phyloP scores from a whole-genome alignment of 257 asterid species.

The Przewalskia tangutica region DNA sequence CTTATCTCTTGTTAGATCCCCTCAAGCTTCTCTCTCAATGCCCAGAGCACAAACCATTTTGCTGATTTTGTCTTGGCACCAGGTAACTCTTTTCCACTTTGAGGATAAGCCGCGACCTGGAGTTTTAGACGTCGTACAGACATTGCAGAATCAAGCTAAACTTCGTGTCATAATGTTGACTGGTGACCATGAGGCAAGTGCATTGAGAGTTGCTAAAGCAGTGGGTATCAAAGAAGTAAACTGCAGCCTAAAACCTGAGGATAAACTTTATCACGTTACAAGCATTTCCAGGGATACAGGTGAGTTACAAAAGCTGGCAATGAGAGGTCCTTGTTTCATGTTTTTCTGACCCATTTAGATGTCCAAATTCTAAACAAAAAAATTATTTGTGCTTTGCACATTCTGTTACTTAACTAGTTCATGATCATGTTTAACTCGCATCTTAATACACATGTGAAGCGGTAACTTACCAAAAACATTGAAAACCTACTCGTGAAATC shows the following conservation, averaged over 20 bases:
- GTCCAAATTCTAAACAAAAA: not conserved
- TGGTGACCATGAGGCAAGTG: slow-evolving; percentile 93
- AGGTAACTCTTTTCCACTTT: slow-evolving; percentile 94
- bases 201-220: slow-evolving; percentile 85
- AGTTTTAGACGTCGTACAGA: slow-evolving; percentile 58
- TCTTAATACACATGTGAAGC: not conserved
- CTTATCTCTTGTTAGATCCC: not conserved
- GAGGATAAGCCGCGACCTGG: slow-evolving; percentile 81
- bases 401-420: not conserved
- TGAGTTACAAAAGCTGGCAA: slow-evolving; percentile 6
- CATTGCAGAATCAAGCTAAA: slow-evolving; percentile 63
- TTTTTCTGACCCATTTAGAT: not conserved
- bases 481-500: not conserved
- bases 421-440: not conserved
- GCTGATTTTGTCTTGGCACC: slow-evolving; percentile 5
- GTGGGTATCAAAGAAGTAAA: slow-evolving; percentile 87
- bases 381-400: not conserved
- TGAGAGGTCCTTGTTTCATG: not conserved
- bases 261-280: slow-evolving; percentile 84
- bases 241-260: slow-evolving; percentile 90
- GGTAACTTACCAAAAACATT: not conserved
- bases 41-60: not conserved
- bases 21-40: not conserved
- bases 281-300: slow-evolving; percentile 82
- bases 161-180: slow-evolving; percentile 92